Conservation (phyloP, 495 filamentous ascomycete genomes). For the Penicillium tannophilum region DNA sequence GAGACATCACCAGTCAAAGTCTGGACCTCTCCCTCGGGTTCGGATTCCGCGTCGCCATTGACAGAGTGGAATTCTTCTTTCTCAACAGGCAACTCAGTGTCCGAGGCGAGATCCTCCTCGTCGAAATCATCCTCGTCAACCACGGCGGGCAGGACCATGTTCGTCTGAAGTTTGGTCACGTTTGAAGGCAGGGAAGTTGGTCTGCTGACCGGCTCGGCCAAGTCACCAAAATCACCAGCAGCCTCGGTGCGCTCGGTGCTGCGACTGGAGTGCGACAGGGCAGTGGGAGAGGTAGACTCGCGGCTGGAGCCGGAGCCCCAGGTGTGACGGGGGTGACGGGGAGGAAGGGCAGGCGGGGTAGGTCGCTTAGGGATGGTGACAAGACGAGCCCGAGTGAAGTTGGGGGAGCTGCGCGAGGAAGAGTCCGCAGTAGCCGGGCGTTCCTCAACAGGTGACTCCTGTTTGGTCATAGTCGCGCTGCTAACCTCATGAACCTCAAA, state of each 20-base stretch:
- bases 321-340: constrained; percentile 57
- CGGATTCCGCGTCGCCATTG: constrained; percentile 11
- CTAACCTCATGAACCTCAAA: constrained; percentile 46
- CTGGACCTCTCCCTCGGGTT: not conserved
- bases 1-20: not conserved
- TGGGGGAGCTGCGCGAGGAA: constrained; percentile 48
- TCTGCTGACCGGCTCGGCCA: constrained; percentile 14
- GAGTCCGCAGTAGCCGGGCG: constrained; percentile 30
- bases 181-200: constrained; percentile 22
- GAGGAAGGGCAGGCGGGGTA: constrained; percentile 66
- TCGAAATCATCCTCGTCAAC: constrained; percentile 25
- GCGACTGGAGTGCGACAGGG: constrained; percentile 29
- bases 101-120: constrained; percentile 23
- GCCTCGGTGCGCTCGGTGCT: constrained; percentile 26
- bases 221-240: constrained; percentile 13
- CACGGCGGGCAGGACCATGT: constrained; percentile 14
- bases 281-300: constrained; percentile 30
- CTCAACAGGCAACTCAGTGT: constrained; percentile 24
- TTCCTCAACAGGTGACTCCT: constrained; percentile 50
- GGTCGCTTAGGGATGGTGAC: constrained; percentile 74
- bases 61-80: constrained; percentile 55
- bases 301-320: constrained; percentile 32
- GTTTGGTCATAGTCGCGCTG: constrained; percentile 49
- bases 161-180: constrained; percentile 24
- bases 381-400: constrained; percentile 63